Conservation (phyloP, 208 protist species). For the Trypanosoma cruzi region DNA sequence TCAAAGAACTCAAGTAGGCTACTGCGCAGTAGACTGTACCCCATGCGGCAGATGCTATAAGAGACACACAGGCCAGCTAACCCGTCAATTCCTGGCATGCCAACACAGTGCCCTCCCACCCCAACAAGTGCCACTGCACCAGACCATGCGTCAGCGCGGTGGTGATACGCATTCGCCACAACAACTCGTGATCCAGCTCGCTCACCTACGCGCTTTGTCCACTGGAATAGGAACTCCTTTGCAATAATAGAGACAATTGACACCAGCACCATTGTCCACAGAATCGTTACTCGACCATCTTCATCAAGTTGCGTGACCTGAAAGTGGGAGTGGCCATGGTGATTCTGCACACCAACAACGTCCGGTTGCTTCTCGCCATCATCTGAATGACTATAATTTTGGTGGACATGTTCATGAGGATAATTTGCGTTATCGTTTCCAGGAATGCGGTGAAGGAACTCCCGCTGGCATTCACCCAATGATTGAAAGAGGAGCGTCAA, state of each 20-base stretch:
- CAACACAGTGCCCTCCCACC: slow-evolving; percentile 66
- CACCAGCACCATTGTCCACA: slow-evolving; percentile 87
- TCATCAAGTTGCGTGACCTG: slow-evolving; percentile 57
- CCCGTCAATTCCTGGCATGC: slow-evolving; percentile 78
- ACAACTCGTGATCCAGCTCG: slow-evolving; percentile 81
- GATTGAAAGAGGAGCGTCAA: slow-evolving; percentile 76
- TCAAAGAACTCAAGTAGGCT: slow-evolving; percentile 89
- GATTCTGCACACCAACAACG: slow-evolving; percentile 20
- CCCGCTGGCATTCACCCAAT: slow-evolving; percentile 42
- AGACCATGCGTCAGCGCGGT: slow-evolving; percentile 89
- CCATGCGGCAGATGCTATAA: slow-evolving; percentile 78
- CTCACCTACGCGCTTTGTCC: slow-evolving; percentile 73
- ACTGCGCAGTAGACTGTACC: slow-evolving; percentile 60
- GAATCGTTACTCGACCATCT: slow-evolving; percentile 50
- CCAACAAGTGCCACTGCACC: slow-evolving; percentile 82
- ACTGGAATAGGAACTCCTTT: slow-evolving; percentile 86
- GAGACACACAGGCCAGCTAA: slow-evolving; percentile 80
- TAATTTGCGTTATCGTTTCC: background rate
- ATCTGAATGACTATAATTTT: slow-evolving; percentile 25
- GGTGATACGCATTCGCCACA: slow-evolving; percentile 89
- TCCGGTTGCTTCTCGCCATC: slow-evolving; percentile 9
- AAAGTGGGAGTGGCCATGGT: slow-evolving; percentile 83
- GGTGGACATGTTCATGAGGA: background rate
- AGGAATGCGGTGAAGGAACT: slow-evolving; percentile 10
- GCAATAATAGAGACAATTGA: slow-evolving; percentile 62